A percentile compares a stretch with the other conserved stretches of the same genome.
Evolutionary conservation across 2,329 filamentous ascomycete species (phyloP).

Genomic region (Microcyclospora pomicola): DNA sequence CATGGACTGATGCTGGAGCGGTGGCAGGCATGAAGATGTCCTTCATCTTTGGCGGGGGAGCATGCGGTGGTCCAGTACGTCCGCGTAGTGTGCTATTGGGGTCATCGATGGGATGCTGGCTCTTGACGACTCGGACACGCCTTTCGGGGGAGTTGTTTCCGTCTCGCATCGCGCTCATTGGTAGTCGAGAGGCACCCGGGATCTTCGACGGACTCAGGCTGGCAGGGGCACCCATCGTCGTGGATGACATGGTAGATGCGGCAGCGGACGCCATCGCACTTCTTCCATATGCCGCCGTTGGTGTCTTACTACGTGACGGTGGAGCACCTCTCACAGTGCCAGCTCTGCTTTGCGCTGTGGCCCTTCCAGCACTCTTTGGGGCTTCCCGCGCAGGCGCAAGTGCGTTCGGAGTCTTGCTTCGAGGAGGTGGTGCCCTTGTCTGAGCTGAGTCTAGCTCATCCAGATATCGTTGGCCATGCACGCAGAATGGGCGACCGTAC

Average conservation of each 20-base stretch:
- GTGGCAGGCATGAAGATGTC: constrained; percentile 52
- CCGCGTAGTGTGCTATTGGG: constrained; percentile 27
- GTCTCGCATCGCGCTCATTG: constrained; percentile 54
- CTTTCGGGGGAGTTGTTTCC: constrained; percentile 75
- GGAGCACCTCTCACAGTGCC: constrained; percentile 30
- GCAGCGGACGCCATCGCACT: constrained; percentile 10
- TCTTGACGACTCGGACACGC: constrained; percentile 27
- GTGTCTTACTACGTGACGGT: constrained; percentile 31
- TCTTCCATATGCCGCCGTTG: constrained; percentile 23
- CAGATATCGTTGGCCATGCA: constrained; percentile 82
- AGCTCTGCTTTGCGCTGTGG: constrained; percentile 18
- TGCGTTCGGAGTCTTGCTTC: constrained; percentile 51
- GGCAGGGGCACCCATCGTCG: constrained; percentile 18
- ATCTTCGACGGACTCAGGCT: constrained; percentile 50
- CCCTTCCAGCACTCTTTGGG: constrained; percentile 17
- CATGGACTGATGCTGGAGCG: constrained; percentile 28
- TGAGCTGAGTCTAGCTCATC: constrained; percentile 62
- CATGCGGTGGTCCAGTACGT: constrained; percentile 34
- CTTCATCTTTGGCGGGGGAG: constrained; percentile 84
- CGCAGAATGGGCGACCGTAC: constrained; percentile 82
- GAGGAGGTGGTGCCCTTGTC: constrained; percentile 40
- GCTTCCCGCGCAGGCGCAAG: constrained; percentile 14
- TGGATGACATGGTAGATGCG: constrained; percentile 14
- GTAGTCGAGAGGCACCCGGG: constrained; percentile 45
- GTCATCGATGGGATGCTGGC: constrained; percentile 18